These are phyloP conservation scores for Erysimum cheiranthoides DNA, from an alignment of 345 rosid species.

Conservation along the genomic window DNA sequence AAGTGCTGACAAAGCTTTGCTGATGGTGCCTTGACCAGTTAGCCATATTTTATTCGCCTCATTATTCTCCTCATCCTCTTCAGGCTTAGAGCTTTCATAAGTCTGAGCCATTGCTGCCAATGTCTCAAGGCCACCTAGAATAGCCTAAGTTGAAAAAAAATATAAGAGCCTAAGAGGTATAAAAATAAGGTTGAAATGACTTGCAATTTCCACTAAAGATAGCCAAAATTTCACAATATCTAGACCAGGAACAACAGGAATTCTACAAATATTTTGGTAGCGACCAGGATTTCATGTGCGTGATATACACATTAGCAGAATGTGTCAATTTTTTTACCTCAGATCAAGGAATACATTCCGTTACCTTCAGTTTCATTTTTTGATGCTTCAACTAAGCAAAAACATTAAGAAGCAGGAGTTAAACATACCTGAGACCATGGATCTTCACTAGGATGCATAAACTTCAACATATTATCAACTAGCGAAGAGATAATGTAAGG, in stretches of 20 bases:
- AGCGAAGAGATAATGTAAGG: constrained; percentile 68
- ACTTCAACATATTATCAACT: constrained; percentile 57
- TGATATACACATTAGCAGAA: constrained; percentile 21
- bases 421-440: constrained; percentile 76
- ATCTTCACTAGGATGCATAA: constrained; percentile 55
- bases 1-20: constrained; percentile 70
- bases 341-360: neutral
- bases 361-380: constrained; percentile 25
- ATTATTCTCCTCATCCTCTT: constrained; percentile 52
- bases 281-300: constrained; percentile 21
- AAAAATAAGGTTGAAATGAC: constrained; percentile 6
- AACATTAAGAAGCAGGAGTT: constrained; percentile 23
- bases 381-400: constrained; percentile 23
- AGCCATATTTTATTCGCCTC: constrained; percentile 56
- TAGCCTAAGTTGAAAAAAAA: constrained; percentile 56
- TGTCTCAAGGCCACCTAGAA: constrained; percentile 69
- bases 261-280: constrained; percentile 13
- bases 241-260: constrained; percentile 19
- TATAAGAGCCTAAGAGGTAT: constrained; percentile 21
- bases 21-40: constrained; percentile 63
- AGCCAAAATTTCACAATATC: neutral
- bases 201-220: constrained; percentile 14
- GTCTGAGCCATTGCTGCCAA: constrained; percentile 72
- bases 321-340: constrained; percentile 12
- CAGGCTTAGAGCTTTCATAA: constrained; percentile 67